A percentile compares a stretch with the other conserved stretches of the same genome.
Conservation (phyloP, 2,329 filamentous ascomycete genomes). For the Daldinia sp. region DNA sequence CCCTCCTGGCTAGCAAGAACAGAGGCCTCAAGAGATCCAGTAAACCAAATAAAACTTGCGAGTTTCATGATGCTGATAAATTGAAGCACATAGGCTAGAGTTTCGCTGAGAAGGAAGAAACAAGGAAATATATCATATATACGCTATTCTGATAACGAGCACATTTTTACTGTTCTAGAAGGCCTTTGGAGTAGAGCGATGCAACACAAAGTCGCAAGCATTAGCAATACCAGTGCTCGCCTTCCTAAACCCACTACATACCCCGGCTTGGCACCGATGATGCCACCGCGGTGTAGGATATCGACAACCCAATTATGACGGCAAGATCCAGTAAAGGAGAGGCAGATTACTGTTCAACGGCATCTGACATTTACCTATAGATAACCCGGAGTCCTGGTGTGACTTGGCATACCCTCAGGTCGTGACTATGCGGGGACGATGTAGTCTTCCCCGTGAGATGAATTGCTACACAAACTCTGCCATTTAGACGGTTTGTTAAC, state of each 20-base stretch:
- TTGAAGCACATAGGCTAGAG: background rate
- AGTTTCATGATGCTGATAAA: slow-evolving; percentile 37
- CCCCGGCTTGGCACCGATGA: slow-evolving; percentile 39
- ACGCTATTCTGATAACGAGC: background rate
- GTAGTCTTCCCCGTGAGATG: background rate
- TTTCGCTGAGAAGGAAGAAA: background rate
- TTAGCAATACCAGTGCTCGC: slow-evolving; percentile 30
- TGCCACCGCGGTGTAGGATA: slow-evolving; percentile 41
- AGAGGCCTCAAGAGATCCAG: slow-evolving; percentile 10
- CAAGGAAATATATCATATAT: slow-evolving; percentile 14
- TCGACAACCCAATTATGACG: slow-evolving; percentile 29
- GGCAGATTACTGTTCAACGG: slow-evolving; percentile 12
- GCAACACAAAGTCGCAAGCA: slow-evolving; percentile 31
- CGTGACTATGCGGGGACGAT: background rate
- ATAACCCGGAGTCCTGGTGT: background rate
- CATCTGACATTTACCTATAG: background rate
- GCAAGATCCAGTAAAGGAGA: background rate
- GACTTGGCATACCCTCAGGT: background rate
- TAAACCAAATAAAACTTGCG: slow-evolving; percentile 27
- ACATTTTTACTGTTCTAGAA: background rate
- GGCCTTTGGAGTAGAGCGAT: slow-evolving; percentile 25
- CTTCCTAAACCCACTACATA: slow-evolving; percentile 43
- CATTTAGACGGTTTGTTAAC: background rate
- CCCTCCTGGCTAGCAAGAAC: slow-evolving; percentile 5
- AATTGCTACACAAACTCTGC: background rate